Conservation (phyloP, 352 stramenopile genomes). For the Phytophthora palmivora region DNA sequence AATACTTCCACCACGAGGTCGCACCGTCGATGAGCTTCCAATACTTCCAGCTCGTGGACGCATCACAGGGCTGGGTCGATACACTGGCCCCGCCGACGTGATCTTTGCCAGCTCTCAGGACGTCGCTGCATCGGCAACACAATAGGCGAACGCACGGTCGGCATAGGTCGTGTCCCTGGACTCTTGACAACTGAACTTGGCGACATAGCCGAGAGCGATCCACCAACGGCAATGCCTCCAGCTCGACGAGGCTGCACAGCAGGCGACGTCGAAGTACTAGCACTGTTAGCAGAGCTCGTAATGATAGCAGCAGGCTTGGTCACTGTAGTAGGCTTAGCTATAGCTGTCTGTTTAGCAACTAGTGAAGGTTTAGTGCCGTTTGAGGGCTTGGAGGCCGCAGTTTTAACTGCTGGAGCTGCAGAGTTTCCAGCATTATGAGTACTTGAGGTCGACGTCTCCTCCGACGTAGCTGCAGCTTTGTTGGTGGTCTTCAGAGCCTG, state of each 20-base stretch:
- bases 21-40: conserved; percentile 16
- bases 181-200: conserved; percentile 19
- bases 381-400: conserved; percentile 3
- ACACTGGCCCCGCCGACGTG: conserved; percentile 50
- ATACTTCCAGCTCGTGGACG: conserved; percentile 44
- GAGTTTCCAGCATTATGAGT: background rate
- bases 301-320: background rate
- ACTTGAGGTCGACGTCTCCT: background rate
- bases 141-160: conserved; percentile 44
- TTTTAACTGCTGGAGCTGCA: conserved; percentile 5
- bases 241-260: conserved; percentile 9
- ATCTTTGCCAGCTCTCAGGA: conserved; percentile 76
- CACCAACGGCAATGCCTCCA: conserved; percentile 33
- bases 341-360: conserved; percentile 2
- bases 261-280: background rate
- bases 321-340: background rate
- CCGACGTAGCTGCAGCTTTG: background rate
- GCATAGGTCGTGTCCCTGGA: conserved; percentile 1
- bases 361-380: background rate
- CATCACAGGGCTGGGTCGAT: conserved; percentile 63
- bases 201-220: conserved; percentile 24
- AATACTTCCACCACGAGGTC: conserved; percentile 31
- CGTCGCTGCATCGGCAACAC: conserved; percentile 54
- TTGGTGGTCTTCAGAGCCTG: conserved; percentile 5
- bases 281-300: background rate